phyloP scores from a whole-genome alignment of 2,329 filamentous ascomycete genomes.

The Pseudocercospora fijiensis region DNA sequence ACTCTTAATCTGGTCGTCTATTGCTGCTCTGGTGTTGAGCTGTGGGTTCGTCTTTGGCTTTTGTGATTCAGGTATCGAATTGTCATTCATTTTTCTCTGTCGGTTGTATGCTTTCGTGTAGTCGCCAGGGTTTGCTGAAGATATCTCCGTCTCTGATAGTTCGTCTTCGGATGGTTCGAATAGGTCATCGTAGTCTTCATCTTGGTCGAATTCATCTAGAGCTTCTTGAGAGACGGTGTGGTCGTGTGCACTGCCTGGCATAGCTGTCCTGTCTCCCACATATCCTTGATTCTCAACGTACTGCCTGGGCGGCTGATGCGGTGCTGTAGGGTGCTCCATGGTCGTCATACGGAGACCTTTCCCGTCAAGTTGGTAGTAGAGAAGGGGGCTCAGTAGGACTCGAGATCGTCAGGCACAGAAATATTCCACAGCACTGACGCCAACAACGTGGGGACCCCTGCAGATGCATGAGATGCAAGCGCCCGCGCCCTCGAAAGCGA shows the following conservation, averaged over 20 bases:
- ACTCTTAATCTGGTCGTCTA: slow-evolving; percentile 86
- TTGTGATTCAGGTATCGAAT: slow-evolving; percentile 49
- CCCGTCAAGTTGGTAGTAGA: not conserved
- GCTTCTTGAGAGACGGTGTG: slow-evolving; percentile 6
- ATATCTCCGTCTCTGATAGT: slow-evolving; percentile 52
- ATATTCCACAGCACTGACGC: slow-evolving; percentile 8
- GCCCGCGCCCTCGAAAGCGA: not conserved
- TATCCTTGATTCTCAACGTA: slow-evolving; percentile 39
- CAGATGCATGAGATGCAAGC: slow-evolving; percentile 6
- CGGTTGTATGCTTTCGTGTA: slow-evolving; percentile 87
- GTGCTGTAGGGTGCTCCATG: slow-evolving; percentile 20
- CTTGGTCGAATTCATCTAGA: slow-evolving; percentile 29
- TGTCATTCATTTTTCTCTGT: slow-evolving; percentile 66
- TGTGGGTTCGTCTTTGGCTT: slow-evolving; percentile 74
- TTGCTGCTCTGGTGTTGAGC: slow-evolving; percentile 72
- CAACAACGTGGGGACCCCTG: slow-evolving; percentile 5
- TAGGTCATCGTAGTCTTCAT: slow-evolving; percentile 58
- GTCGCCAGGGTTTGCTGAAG: slow-evolving; percentile 61
- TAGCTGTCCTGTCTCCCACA: slow-evolving; percentile 27
- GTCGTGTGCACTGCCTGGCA: slow-evolving; percentile 33
- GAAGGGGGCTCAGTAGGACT: not conserved
- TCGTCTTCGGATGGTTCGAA: slow-evolving; percentile 52
- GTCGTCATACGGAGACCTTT: not conserved
- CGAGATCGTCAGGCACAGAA: slow-evolving; percentile 18
- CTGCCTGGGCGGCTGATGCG: slow-evolving; percentile 32